phyloP scores from a whole-genome alignment of 108 stramenopile genomes.

The Nannochloropsis salina region DNA sequence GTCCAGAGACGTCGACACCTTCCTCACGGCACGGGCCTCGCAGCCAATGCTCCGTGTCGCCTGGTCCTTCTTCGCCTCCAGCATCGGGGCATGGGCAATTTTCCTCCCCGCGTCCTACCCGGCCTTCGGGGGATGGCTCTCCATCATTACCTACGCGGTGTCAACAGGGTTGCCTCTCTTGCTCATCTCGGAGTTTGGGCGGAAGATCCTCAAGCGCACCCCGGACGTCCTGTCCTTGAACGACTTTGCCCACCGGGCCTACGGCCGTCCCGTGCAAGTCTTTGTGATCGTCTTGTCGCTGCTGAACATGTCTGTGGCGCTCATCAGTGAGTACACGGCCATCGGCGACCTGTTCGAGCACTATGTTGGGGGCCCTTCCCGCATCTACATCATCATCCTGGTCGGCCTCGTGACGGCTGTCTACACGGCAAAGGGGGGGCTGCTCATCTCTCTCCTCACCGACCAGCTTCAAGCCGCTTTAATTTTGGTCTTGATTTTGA shows the following conservation, averaged over 20 bases:
- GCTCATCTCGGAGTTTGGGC: background rate
- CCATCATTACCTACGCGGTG: background rate
- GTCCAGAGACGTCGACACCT: background rate
- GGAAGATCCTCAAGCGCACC: background rate
- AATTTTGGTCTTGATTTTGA: background rate
- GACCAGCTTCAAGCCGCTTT: constrained; percentile 9
- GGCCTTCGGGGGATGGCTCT: background rate
- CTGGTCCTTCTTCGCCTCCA: constrained; percentile 14
- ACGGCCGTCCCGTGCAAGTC: background rate
- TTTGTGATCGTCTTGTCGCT: constrained; percentile 13
- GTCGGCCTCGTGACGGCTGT: background rate
- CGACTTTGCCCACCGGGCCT: background rate
- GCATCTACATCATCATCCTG: background rate
- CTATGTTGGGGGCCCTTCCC: background rate
- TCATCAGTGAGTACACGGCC: background rate
- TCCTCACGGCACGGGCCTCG: background rate
- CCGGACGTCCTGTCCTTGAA: background rate
- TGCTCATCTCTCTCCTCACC: background rate
- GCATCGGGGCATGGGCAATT: background rate
- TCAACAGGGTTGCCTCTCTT: constrained; percentile 16
- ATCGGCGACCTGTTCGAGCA: constrained; percentile 15
- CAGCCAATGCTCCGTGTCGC: background rate
- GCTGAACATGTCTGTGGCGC: background rate
- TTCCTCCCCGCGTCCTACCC: constrained; percentile 5
- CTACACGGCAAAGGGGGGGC: constrained; percentile 17